Evolutionary conservation across 768 basidiomycete genomes (phyloP), one percentile per base, ranked within the genome.

Genomic region (Rhizopogon sp.): DNA sequence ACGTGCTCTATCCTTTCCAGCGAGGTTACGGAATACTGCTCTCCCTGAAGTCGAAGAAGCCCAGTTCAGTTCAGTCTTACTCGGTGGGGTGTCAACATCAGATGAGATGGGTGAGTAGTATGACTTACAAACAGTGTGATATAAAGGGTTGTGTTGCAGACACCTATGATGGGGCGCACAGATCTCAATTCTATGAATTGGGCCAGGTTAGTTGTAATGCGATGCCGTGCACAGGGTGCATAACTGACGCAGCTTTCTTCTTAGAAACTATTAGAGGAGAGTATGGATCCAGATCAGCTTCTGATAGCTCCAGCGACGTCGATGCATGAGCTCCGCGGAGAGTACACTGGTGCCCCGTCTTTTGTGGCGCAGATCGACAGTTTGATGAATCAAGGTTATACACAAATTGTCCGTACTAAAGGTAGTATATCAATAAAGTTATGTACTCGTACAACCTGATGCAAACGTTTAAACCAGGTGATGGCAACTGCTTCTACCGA

Each of bases 401-500:
- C 73, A 35, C 74, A 72, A 10, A 75, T 96, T 42, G 78, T 91
- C 63, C 75, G 91, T 52, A 82, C 88, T 0, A 79, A 85, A 71
- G 93, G 93, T 72, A 72, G 50, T 75, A 72, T 61, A 52, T 65
- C 35, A 46, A 39, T 50, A 42, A 41, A 41, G 25, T 20, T 22
- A 25, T 6, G 31, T 29, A 43, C 43, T 22, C 37, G 17, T n/a
- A 20, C 51, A 17, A 45, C 44, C 33, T 54, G 28, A 51, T 41
- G 55, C 35, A 17, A 8, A 46, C 4, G n/a, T 49, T 40, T 39
- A 41, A 9, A 47, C 50, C 43, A 83, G 91, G 93, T 29, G 93
- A 90, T 61, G 93, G 94, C 0, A 90, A 90, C 67, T 96, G 94
- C 66, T 96, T 95, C 70, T 97, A 95, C 68, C 79, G 93, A 78